phyloP scores from a whole-genome alignment of 768 basidiomycete genomes.

The Tubosaeta sp. region DNA sequence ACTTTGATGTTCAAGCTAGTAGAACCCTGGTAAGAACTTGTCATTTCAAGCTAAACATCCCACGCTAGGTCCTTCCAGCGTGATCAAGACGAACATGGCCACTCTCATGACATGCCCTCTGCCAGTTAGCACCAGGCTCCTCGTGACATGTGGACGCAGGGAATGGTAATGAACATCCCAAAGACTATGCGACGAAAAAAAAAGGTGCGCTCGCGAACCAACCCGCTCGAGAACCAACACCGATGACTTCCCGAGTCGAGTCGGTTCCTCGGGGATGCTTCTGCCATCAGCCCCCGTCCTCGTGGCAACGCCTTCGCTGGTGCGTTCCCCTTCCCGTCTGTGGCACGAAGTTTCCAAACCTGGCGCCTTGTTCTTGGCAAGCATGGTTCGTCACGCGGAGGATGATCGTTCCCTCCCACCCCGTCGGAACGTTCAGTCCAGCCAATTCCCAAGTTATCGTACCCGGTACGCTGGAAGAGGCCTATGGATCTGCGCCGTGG shows the following conservation, averaged over 20 bases:
- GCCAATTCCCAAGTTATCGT: neutral
- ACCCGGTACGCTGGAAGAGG: neutral
- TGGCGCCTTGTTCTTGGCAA: neutral
- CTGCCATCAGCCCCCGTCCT: neutral
- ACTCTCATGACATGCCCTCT: too few species aligned
- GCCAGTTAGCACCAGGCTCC: too few species aligned
- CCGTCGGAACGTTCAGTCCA: neutral
- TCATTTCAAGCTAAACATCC: neutral
- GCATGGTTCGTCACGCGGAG: neutral
- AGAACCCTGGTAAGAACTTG: neutral
- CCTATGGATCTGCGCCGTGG: neutral
- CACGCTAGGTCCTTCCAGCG: neutral
- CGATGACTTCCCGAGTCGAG: neutral
- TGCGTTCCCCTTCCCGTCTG: neutral
- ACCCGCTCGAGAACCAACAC: neutral
- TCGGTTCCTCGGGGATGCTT: too few species aligned
- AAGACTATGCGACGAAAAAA: too few species aligned
- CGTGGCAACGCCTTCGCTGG: neutral
- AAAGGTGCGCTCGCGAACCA: too few species aligned
- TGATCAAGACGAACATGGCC: too few species aligned
- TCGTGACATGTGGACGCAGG: too few species aligned
- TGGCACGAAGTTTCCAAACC: neutral
- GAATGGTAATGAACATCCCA: too few species aligned
- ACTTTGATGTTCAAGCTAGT: neutral
- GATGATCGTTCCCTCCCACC: neutral